Conservation (phyloP, 2,329 filamentous ascomycete species). For the Fusarium agapanthi region DNA sequence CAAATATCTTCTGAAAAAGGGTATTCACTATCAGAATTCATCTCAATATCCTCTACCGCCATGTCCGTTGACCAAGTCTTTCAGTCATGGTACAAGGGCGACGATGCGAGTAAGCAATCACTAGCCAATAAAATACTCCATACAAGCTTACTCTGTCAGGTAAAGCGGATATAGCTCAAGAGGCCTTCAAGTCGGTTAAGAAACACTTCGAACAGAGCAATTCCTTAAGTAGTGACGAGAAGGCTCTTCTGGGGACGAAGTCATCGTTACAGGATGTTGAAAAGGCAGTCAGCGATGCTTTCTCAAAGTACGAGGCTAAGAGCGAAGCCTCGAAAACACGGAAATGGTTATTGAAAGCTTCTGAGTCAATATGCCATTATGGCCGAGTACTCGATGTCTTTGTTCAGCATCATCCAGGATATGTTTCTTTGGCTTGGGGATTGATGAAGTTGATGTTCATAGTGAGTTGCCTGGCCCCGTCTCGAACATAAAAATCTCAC, state of each 20-base stretch:
- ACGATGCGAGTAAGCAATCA: not conserved
- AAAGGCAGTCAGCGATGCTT: not conserved
- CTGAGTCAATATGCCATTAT: slow-evolving; percentile 8
- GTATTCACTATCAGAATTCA: fast-evolving
- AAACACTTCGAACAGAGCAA: not conserved
- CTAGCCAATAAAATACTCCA: not conserved
- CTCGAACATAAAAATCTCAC: no score
- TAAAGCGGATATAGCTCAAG: not conserved
- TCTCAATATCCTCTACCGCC: not conserved
- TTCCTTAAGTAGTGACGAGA: not conserved
- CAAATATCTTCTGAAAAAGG: fast-evolving
- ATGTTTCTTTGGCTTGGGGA: slow-evolving; percentile 15
- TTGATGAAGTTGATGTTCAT: slow-evolving; percentile 14
- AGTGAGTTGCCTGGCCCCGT: no score
- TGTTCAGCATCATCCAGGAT: slow-evolving; percentile 16
- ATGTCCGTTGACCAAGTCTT: not conserved
- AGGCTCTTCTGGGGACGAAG: not conserved
- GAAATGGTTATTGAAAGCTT: not conserved
- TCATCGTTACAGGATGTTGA: not conserved
- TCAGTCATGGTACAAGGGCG: not conserved
- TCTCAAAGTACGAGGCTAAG: not conserved
- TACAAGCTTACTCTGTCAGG: not conserved
- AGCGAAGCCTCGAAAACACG: not conserved
- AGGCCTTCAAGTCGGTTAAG: not conserved
- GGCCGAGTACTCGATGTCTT: slow-evolving; percentile 4